Percentiles rank a stretch among this genome's conserved stretches.
Conservation (phyloP, 352 stramenopile genomes). For the Phytophthora agathidicida region DNA sequence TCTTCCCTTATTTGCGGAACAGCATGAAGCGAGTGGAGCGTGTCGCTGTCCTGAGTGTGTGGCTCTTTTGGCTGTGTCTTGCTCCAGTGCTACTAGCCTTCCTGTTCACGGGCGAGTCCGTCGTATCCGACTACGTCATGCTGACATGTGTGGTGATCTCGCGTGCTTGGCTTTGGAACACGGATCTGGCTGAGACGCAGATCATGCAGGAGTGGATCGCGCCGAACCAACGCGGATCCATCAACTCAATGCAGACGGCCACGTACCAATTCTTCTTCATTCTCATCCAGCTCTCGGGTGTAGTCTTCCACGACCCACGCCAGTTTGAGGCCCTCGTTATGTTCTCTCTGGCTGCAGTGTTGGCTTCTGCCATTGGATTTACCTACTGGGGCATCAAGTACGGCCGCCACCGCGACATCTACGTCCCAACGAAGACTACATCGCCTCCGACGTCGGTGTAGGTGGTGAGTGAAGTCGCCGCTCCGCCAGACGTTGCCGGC, state of each 20-base stretch:
- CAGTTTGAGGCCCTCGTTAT: slow-evolving; percentile 64
- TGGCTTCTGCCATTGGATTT: slow-evolving; percentile 53
- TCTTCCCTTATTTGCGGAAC: slow-evolving; percentile 44
- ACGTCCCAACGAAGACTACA: slow-evolving; percentile 19
- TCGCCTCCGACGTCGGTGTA: slow-evolving; percentile 18
- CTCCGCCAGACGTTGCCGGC: not conserved
- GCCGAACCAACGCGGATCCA: slow-evolving; percentile 49
- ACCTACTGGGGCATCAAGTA: slow-evolving; percentile 59
- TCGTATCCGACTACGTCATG: slow-evolving; percentile 62
- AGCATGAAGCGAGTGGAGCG: slow-evolving; percentile 45
- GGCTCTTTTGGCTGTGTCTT: slow-evolving; percentile 67
- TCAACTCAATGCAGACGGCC: slow-evolving; percentile 74
- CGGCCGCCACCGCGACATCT: slow-evolving; percentile 44
- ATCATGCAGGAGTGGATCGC: slow-evolving; percentile 78
- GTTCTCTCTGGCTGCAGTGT: slow-evolving; percentile 54
- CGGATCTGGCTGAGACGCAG: slow-evolving; percentile 68
- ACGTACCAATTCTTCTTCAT: slow-evolving; percentile 74
- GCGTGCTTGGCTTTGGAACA: slow-evolving; percentile 61
- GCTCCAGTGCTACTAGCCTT: slow-evolving; percentile 47
- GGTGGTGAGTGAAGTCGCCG: not conserved
- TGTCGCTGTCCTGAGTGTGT: slow-evolving; percentile 59
- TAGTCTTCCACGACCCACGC: slow-evolving; percentile 56
- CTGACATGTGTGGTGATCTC: slow-evolving; percentile 55
- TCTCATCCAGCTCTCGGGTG: slow-evolving; percentile 51
- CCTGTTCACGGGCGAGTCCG: slow-evolving; percentile 45